Evolutionary conservation across 1,139 yeast species (phyloP).

Genomic region (Suhomyces choctaworum): DNA sequence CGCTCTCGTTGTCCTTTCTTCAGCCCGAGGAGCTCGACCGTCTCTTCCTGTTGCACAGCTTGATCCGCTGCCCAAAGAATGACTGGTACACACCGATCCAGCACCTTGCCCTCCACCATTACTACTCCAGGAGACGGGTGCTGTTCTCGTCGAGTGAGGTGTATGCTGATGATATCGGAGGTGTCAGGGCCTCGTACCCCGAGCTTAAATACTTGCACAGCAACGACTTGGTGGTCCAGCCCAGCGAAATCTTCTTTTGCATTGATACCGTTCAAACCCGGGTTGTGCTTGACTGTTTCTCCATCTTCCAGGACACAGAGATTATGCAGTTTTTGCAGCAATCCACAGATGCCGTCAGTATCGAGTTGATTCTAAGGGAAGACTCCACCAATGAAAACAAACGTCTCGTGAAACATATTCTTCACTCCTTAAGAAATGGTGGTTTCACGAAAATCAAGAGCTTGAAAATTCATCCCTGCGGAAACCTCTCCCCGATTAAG

Average conservation of each 20-base stretch:
- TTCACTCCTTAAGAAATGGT: slow-evolving; percentile 9
- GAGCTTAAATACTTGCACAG: slow-evolving; percentile 19
- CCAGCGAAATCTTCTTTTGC: slow-evolving; percentile 20
- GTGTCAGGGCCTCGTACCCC: slow-evolving; percentile 2
- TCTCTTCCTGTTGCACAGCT: slow-evolving; percentile 17
- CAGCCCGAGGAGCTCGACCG: slow-evolving; percentile 17
- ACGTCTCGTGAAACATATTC: slow-evolving; percentile 8
- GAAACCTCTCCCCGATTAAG: too few species aligned
- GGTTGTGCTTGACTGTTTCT: too few species aligned
- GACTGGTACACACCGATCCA: slow-evolving; percentile 16
- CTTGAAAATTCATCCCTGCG: slow-evolving; percentile 5
- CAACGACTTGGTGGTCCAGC: slow-evolving; percentile 21
- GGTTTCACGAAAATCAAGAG: slow-evolving; percentile 2
- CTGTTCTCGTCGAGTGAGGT: slow-evolving; percentile 18
- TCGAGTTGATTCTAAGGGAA: slow-evolving; percentile 15
- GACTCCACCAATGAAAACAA: slow-evolving; percentile 12
- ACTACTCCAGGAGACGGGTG: slow-evolving; percentile 15
- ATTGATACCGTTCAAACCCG: slow-evolving; percentile 1
- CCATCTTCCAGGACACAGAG: not conserved
- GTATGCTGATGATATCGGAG: slow-evolving; percentile 1
- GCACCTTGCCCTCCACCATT: slow-evolving; percentile 21
- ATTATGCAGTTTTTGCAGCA: slow-evolving; percentile 10
- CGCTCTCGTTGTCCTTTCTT: slow-evolving; percentile 18
- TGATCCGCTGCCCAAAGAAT: slow-evolving; percentile 3
- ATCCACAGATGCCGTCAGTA: slow-evolving; percentile 14